phyloP scores from a whole-genome alignment of 345 rosid genomes.

The Corymbia maculata region DNA sequence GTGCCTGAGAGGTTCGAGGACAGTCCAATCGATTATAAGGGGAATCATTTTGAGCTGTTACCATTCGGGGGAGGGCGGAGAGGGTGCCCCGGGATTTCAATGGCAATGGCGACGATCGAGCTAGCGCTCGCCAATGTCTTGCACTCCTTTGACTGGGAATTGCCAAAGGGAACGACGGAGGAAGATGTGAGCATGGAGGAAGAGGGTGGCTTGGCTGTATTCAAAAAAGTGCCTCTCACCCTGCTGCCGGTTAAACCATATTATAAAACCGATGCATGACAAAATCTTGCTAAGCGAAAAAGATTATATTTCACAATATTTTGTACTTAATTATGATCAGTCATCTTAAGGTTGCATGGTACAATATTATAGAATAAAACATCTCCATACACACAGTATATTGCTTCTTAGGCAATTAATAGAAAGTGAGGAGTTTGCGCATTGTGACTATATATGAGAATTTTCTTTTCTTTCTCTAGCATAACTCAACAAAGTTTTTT shows the following conservation, averaged over 20 bases:
- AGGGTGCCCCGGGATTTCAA: constrained; percentile 19
- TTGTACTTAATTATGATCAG: not conserved
- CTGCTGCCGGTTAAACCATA: constrained; percentile 7
- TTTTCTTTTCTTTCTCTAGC: not conserved
- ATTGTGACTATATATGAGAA: not conserved
- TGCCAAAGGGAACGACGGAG: constrained; percentile 14
- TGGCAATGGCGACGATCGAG: constrained; percentile 20
- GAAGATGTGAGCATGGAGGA: constrained; percentile 32
- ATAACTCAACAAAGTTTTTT: not conserved
- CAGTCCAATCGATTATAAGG: constrained; percentile 20
- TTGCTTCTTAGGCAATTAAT: not conserved
- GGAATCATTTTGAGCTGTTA: constrained; percentile 25
- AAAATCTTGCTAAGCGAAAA: not conserved
- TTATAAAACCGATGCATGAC: not conserved
- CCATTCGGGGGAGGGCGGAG: constrained; percentile 33
- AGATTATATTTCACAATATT: not conserved
- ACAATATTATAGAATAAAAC: not conserved
- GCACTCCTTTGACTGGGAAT: constrained; percentile 28
- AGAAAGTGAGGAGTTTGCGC: not conserved
- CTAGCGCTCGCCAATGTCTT: constrained; percentile 24
- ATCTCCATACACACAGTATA: not conserved
- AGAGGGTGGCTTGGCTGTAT: constrained; percentile 8
- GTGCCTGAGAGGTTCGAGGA: constrained; percentile 31
- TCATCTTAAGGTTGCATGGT: not conserved
- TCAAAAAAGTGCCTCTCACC: constrained; percentile 12